phyloP scores from a whole-genome alignment of 2,329 filamentous ascomycete genomes.

The Arachnomyces sp. region DNA sequence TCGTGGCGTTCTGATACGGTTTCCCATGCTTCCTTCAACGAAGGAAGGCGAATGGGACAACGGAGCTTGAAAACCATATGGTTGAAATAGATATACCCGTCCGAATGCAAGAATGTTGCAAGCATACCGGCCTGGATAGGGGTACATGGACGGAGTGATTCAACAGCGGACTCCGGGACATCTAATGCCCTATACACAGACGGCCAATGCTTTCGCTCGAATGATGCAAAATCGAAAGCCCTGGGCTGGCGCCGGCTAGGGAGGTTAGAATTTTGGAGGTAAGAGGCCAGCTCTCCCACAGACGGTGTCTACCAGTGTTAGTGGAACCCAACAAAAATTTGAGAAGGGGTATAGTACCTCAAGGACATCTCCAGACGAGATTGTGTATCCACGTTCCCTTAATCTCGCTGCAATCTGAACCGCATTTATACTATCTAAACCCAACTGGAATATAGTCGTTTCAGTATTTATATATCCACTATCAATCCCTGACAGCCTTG shows the following conservation, averaged over 20 bases:
- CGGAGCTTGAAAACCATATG: constrained; percentile 50
- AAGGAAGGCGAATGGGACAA: constrained; percentile 26
- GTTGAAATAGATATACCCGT: constrained; percentile 67
- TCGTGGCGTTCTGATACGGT: constrained; percentile 48
- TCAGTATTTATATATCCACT: constrained; percentile 44
- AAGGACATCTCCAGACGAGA: constrained; percentile 67
- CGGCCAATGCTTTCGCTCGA: constrained; percentile 38
- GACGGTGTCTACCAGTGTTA: constrained; percentile 26
- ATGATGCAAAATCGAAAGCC: constrained; percentile 42
- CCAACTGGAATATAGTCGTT: constrained; percentile 78
- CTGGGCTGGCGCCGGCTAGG: background rate
- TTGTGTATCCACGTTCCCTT: constrained; percentile 47
- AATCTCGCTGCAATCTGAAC: constrained; percentile 65
- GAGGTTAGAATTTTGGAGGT: constrained; percentile 36
- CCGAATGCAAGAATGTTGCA: constrained; percentile 60
- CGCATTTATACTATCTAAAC: constrained; percentile 83
- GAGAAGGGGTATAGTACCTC: constrained; percentile 35
- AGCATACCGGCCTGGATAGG: constrained; percentile 72
- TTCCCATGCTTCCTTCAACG: constrained; percentile 53
- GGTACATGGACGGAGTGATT: constrained; percentile 66
- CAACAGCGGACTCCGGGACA: constrained; percentile 34
- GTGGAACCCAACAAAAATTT: background rate
- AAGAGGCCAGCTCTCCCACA: constrained; percentile 24
- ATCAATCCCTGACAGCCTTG: constrained; percentile 49
- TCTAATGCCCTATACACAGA: constrained; percentile 23